These are phyloP conservation scores for Colletotrichum sp. DNA, from an alignment of 2,329 filamentous ascomycete species.

Conservation along the genomic window DNA sequence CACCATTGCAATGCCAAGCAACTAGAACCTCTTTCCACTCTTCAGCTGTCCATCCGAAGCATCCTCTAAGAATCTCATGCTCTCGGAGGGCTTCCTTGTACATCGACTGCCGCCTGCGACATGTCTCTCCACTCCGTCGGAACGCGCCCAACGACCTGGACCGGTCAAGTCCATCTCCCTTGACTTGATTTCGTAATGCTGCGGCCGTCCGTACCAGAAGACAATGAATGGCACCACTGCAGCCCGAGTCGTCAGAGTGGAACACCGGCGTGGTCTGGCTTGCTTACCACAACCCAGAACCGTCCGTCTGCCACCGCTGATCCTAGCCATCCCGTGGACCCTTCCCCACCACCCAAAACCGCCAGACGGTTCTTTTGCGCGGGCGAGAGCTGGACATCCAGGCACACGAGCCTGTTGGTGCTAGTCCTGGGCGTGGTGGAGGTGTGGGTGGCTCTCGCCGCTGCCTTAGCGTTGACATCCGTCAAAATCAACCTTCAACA, in stretches of 20 bases:
- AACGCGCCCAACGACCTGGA: neutral
- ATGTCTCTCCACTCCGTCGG: neutral
- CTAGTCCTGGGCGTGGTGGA: neutral
- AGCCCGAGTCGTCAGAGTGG: neutral
- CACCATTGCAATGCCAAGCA: neutral
- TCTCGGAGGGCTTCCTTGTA: neutral
- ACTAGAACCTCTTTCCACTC: neutral
- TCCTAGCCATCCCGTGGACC: neutral
- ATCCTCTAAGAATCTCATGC: neutral
- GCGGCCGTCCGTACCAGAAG: neutral
- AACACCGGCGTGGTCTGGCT: neutral
- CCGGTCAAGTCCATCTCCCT: neutral
- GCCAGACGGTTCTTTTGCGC: slow-evolving; percentile 2
- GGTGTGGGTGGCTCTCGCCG: neutral
- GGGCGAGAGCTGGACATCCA: neutral
- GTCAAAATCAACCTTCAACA: neutral
- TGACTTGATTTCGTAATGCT: neutral
- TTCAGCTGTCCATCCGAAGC: neutral
- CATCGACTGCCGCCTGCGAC: neutral
- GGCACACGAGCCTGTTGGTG: neutral
- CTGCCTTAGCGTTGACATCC: neutral
- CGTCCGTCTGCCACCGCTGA: slow-evolving; percentile 1
- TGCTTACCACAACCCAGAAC: neutral
- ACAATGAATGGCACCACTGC: neutral
- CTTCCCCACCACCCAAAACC: neutral